Percentiles rank a stretch among this genome's conserved stretches.
phyloP scores from a whole-genome alignment of 495 filamentous ascomycete genomes.

The Chaetomium cochliodes region DNA sequence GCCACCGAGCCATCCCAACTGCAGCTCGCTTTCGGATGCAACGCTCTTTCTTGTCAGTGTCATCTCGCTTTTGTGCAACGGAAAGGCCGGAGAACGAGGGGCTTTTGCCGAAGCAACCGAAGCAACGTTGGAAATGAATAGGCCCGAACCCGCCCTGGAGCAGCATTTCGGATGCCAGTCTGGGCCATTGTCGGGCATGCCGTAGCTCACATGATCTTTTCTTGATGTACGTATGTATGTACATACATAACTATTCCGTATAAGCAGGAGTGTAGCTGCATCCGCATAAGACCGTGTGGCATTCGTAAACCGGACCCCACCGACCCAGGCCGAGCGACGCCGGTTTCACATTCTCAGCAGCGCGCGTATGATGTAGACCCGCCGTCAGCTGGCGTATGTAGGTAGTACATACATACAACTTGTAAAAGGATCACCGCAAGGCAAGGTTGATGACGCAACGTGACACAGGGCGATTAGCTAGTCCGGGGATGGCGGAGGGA shows the following conservation, averaged over 20 bases:
- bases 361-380: background rate
- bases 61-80: background rate
- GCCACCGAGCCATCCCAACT: background rate
- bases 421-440: background rate
- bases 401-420: too few relatives aligned
- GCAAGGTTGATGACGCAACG: slow-evolving; percentile 17
- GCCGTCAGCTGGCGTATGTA: background rate
- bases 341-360: background rate
- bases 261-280: background rate
- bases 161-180: background rate
- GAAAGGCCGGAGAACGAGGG: background rate
- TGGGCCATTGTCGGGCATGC: background rate
- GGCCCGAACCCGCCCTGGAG: background rate
- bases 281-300: background rate
- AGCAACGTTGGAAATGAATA: background rate
- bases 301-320: background rate
- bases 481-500: too few relatives aligned
- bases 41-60: too few relatives aligned
- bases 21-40: background rate
- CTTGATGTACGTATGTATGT: too few relatives aligned
- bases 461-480: background rate
- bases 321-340: background rate
- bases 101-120: background rate
- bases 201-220: too few relatives aligned
- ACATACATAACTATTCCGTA: too few relatives aligned